Evolutionary conservation across 768 basidiomycete genomes (phyloP), one percentile per base, ranked within the genome.

Genomic region (Lentinula detonsa): DNA sequence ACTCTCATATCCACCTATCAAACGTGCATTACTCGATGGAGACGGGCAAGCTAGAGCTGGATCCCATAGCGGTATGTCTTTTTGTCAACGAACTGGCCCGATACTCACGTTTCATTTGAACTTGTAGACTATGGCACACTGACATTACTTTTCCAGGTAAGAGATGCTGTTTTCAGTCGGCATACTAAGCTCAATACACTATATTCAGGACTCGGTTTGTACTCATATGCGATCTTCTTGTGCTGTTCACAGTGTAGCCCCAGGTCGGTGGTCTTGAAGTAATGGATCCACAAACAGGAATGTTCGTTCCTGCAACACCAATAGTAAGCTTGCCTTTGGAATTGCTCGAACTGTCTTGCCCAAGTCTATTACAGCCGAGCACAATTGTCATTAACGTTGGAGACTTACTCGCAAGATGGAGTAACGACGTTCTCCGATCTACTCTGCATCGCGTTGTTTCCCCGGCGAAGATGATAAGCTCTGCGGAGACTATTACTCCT

Each of bases 401-500:
- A 3, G 91, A 94, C 69, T 78, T 93, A 28, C 76, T 93, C 11
- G 81, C 87, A 2, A 85, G 91, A 54, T 93, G 91, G 91, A 90
- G 88, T 65, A 93, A 93, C 70, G 87, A 90, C 70, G 77, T 85
- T 21, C 74, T 93, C 49, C 83, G 86, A 21, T 91, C 90, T 46
- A 93, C 92, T 2, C 79, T 92, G 16, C 92, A 93, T 71, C 85
- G 88, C 15, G 92, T 94, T 21, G 91, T 93, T 6, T 86, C 92
- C 21, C 75, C 83, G 0, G 78, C 78, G 11, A 73, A 75, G 66
- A 76, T 77, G 64, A 69, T 82, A 60, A 80, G 70, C 64, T 75
- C 78, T 7, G 75, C 73, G 5, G 83, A 86, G 63, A 74, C 70
- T n/a, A 72, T 85, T 61, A 87, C 84, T 1, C 86, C 90, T 0